Evolutionary conservation across 1,139 yeast genomes (phyloP).

Genomic region (Sugiyamaella japonica): DNA sequence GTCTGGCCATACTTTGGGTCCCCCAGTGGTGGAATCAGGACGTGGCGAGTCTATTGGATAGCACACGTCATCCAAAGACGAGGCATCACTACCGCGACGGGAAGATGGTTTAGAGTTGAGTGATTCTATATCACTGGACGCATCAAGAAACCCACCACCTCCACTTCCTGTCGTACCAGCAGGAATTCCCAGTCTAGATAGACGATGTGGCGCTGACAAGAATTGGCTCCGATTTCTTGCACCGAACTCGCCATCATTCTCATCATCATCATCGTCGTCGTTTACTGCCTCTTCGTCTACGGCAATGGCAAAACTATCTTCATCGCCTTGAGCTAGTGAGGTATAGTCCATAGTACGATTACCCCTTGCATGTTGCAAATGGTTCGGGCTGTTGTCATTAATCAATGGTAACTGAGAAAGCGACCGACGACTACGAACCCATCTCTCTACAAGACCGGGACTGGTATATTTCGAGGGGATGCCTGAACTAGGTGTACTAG

Average conservation of each 20-base stretch:
- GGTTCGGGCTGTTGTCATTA: not conserved
- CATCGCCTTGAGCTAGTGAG: slow-evolving; percentile 17
- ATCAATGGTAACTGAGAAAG: slow-evolving; percentile 23
- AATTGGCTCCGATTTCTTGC: slow-evolving; percentile 4
- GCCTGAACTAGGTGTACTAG: not conserved
- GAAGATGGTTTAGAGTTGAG: slow-evolving; percentile 64
- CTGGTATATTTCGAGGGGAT: slow-evolving; percentile 13
- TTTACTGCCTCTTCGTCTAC: slow-evolving; percentile 25
- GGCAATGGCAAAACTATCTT: slow-evolving; percentile 29
- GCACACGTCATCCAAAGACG: slow-evolving; percentile 88
- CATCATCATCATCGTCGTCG: slow-evolving; percentile 10
- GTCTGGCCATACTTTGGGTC: slow-evolving; percentile 73
- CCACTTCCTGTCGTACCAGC: slow-evolving; percentile 2
- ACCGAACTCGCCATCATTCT: not conserved
- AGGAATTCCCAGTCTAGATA: not conserved
- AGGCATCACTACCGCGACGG: slow-evolving; percentile 64
- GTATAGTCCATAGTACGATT: slow-evolving; percentile 18
- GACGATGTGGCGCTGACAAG: slow-evolving; percentile 7
- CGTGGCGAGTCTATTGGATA: slow-evolving; percentile 62
- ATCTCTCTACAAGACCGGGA: slow-evolving; percentile 27
- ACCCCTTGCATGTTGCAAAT: not conserved
- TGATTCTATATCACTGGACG: slow-evolving; percentile 24
- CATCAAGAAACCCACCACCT: slow-evolving; percentile 23
- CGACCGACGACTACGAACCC: slow-evolving; percentile 29
- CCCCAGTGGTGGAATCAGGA: slow-evolving; percentile 42